Evolutionary conservation across 2,329 filamentous ascomycete species (phyloP).

Genomic region (Zymoseptoria crescenta): DNA sequence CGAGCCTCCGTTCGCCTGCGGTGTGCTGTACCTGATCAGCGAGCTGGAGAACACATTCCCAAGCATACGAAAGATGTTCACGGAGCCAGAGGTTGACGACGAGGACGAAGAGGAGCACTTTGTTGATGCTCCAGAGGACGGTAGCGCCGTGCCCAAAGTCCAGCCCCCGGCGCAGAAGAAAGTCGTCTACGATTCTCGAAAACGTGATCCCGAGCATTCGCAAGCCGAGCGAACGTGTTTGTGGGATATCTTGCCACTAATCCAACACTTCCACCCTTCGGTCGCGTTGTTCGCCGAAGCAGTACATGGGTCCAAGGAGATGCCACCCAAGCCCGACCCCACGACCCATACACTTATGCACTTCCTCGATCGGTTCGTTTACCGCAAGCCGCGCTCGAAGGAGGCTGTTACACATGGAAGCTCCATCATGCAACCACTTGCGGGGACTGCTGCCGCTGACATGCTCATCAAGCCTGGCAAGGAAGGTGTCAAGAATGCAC

Average conservation of each 20-base stretch:
- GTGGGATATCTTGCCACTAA: slow-evolving; percentile 80
- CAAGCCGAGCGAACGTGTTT: slow-evolving; percentile 89
- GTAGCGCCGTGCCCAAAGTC: slow-evolving; percentile 35
- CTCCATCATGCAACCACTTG: slow-evolving; percentile 95
- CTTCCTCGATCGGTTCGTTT: slow-evolving; percentile 98
- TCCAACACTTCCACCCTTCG: slow-evolving; percentile 85
- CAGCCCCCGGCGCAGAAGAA: slow-evolving; percentile 15
- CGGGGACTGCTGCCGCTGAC: slow-evolving; percentile 52
- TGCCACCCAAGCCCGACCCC: slow-evolving; percentile 82
- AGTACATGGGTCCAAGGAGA: slow-evolving; percentile 59
- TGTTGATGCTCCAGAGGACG: slow-evolving; percentile 55
- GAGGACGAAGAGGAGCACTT: slow-evolving; percentile 65
- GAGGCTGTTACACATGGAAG: slow-evolving; percentile 57
- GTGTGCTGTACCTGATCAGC: slow-evolving; percentile 79
- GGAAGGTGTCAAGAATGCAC: slow-evolving; percentile 31
- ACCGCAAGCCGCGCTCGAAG: slow-evolving; percentile 76
- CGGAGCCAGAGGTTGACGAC: slow-evolving; percentile 70
- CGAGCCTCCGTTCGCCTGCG: slow-evolving; percentile 86
- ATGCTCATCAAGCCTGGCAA: slow-evolving; percentile 55
- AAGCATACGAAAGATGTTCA: slow-evolving; percentile 67
- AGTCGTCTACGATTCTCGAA: slow-evolving; percentile 70
- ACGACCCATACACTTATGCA: slow-evolving; percentile 85
- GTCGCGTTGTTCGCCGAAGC: slow-evolving; percentile 74
- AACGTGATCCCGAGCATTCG: slow-evolving; percentile 83
- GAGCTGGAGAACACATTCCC: slow-evolving; percentile 76